A percentile compares a stretch with the other conserved stretches of the same genome.
Conservation (phyloP, 179 eudicot genomes). For the Carnegiea gigantea region DNA sequence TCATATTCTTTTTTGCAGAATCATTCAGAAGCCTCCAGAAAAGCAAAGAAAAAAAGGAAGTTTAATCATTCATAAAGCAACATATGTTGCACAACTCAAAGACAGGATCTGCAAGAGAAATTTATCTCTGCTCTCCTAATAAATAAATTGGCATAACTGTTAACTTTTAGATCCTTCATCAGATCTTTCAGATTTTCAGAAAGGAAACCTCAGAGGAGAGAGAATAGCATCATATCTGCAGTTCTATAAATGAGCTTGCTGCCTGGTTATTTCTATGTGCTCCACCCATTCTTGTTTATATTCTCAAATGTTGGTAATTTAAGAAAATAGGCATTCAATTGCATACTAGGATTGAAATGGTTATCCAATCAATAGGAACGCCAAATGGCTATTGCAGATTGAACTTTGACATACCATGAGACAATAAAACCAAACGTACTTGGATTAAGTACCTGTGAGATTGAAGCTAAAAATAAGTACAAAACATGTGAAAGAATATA, state of each 20-base stretch:
- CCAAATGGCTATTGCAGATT: neutral
- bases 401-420: conserved; percentile 1
- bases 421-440: neutral
- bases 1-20: neutral
- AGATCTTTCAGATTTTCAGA: neutral
- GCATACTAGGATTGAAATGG: neutral
- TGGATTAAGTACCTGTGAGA: neutral
- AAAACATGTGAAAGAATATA: neutral
- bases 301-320: neutral
- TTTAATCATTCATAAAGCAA: no score
- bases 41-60: neutral
- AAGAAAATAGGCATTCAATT: neutral
- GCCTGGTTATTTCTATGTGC: neutral
- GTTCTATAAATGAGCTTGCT: conserved; percentile 2
- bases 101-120: neutral
- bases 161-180: conserved; percentile 10
- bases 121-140: neutral
- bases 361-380: neutral
- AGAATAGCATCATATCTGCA: neutral
- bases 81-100: neutral
- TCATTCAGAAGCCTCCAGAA: neutral
- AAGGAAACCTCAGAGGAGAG: neutral
- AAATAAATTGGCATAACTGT: neutral
- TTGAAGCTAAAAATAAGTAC: neutral
- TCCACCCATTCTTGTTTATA: neutral